Base-by-base conservation (phyloP, 2,329 filamentous ascomycete genomes). In the Colletotrichum liriopes region DNA sequence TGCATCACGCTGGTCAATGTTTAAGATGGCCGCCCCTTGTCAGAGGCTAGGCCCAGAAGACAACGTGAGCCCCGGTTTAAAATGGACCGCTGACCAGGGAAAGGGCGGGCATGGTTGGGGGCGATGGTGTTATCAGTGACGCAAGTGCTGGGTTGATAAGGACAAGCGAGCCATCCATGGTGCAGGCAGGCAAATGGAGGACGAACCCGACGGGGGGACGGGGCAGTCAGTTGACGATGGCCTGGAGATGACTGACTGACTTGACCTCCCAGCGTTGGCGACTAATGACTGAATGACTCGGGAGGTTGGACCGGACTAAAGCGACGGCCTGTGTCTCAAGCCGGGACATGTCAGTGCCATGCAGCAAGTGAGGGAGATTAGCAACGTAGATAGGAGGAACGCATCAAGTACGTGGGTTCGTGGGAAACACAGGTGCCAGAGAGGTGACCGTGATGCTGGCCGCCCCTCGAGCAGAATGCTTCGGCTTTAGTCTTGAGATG, bases 71-170 rank as follows among this genome's bases (percentile, higher is more conserved):
- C 71, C 71, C 71, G 71, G 39, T 69, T 70, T 62, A 62, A 66
- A 62, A 23, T 71, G 67, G 67, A 55, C 67, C 67, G 55, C 47
- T 71, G 71, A 71, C 71, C 61, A 65, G 71, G 71, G 58, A 61
- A 45, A 51, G 29, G 55, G 68, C 23, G 41, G 37, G 68, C 47
- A 73, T 63, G 67, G 63, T 67, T 71, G 39, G 43, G n/a, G 43
- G 43, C 49, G 14, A 61, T 72, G 65, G 54, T 65, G 59, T 70
- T 74, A 74, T 74, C 72, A 67, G 72, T 74, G 72, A 74, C 72
- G 72, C 72, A 74, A 73, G 61, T 65, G 45, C 45, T 65, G 26
- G 26, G 54, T 16, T 49, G 72, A 74, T 74, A 74, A 74, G 47
- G 59, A 39, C 37, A 65, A 43, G 29, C 37, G 55, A 58, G 35